Percentiles rank a stretch among this genome's conserved stretches.
These are phyloP conservation scores for Vanrija sp. DNA, from an alignment of 1,284 basidiomycete species.

Conservation along the genomic window DNA sequence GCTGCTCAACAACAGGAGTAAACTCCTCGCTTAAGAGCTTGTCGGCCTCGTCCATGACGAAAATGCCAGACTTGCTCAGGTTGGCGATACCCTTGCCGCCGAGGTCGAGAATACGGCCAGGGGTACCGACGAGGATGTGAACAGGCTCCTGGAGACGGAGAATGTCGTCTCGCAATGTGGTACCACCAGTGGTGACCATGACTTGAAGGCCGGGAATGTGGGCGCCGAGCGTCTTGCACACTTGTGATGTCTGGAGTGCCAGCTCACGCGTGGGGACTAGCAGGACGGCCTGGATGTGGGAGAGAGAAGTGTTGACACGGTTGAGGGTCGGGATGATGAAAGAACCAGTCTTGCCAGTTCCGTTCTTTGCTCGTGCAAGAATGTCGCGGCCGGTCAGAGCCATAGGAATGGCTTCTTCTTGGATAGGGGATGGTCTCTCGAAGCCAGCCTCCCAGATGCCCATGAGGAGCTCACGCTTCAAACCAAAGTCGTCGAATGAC, in stretches of 20 bases:
- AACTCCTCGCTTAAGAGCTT: constrained; percentile 97
- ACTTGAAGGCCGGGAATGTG: constrained; percentile 85
- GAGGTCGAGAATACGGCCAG: constrained; percentile 91
- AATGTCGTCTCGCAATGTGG: constrained; percentile 96
- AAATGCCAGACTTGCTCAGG: constrained; percentile 88
- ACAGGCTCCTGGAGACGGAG: constrained; percentile 84
- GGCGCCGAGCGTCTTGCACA: constrained; percentile 94
- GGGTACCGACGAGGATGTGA: constrained; percentile 95
- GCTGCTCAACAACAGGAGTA: constrained; percentile 95
- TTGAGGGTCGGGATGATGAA: constrained; percentile 97
- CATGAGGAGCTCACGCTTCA: constrained; percentile 78
- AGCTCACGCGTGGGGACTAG: constrained; percentile 94
- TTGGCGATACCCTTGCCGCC: constrained; percentile 92
- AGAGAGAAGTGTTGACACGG: constrained; percentile 77
- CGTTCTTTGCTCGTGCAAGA: constrained; percentile 61
- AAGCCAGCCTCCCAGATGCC: constrained; percentile 96
- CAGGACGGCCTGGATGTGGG: constrained; percentile 90
- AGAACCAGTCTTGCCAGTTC: constrained; percentile 70
- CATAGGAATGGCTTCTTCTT: constrained; percentile 92
- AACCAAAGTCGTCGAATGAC: constrained; percentile 83
- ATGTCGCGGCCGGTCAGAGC: constrained; percentile 84
- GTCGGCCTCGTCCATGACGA: constrained; percentile 99
- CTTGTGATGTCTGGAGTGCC: constrained; percentile 92
- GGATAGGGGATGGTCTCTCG: constrained; percentile 93
- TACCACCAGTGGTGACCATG: constrained; percentile 99